Base-by-base conservation (phyloP, 2,329 filamentous ascomycete species). In the Lasiodiplodia theobromae region DNA sequence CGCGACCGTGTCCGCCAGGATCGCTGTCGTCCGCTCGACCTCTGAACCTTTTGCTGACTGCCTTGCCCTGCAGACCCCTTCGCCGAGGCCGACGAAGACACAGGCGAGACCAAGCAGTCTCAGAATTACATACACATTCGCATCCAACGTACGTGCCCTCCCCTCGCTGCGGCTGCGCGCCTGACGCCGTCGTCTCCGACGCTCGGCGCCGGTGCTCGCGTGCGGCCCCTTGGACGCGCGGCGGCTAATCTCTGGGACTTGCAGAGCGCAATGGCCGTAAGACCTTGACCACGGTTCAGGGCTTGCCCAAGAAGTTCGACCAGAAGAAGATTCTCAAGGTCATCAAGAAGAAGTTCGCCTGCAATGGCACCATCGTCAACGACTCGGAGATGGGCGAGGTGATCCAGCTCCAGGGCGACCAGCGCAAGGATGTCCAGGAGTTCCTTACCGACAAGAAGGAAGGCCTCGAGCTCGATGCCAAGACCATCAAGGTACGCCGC, bases 31-130 rank as follows among this genome's bases (percentile, higher is more conserved):
- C 31, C 18, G n/a, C 31, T 8, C 16, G n/a, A 14, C 7, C 11
- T 37, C 14, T 28, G 54, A 58, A 34, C 63, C 28, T 31, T 16
- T 23, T 16, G 63, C 56, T 69, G 38, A 67, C 53, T 64, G 52
- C 14, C 38, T 21, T 7, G 6, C 40, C 23, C 40, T 28, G 18
- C 58, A 62, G 96, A 99, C 91, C 96, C 96, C 92, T 99, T 99
- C 93, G 96, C 96, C 91, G 96, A 98, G 93, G 96, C 94, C 90
- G 96, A 97, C 93, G 95, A 97, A 91, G 94, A 97, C 84, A 94
- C 92, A 84, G 94, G 94, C 88, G 92, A 97, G 86, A 91, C 90
- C 82, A 96, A 96, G 60, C 92, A 96, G 88, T 90, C 92, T 82
- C 92, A 97, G 86, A 96, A 97, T 85, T 97, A 97, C 84, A 97